Evolutionary conservation across 2,329 filamentous ascomycete species (phyloP).

Genomic region (Macrophomina tecta): DNA sequence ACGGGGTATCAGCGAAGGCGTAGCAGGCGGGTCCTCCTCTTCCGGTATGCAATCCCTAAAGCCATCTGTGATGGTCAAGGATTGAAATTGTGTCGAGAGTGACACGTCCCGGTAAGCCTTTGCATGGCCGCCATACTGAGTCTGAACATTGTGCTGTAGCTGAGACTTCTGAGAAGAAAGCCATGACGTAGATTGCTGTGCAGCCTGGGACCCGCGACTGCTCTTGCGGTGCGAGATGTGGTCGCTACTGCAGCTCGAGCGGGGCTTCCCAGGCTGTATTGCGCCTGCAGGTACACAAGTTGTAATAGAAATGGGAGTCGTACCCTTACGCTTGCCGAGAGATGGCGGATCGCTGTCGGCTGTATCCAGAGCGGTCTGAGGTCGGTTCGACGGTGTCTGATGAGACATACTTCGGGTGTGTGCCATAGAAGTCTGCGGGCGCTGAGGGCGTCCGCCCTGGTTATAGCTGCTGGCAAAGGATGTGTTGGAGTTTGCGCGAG

Average conservation of each 20-base stretch:
- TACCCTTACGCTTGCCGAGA: constrained; percentile 52
- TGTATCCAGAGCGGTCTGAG: constrained; percentile 50
- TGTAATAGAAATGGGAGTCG: constrained; percentile 49
- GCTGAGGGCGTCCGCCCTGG: constrained; percentile 56
- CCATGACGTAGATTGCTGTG: not conserved
- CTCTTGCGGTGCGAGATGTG: not conserved
- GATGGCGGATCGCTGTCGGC: constrained; percentile 44
- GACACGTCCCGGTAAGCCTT: constrained; percentile 24
- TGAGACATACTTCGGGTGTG: constrained; percentile 56
- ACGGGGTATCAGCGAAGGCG: constrained; percentile 26
- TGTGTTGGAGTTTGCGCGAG: constrained; percentile 39
- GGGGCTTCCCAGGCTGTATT: constrained; percentile 1
- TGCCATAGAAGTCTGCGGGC: constrained; percentile 60
- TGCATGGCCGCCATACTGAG: not conserved
- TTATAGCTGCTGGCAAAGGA: constrained; percentile 65
- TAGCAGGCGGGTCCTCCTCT: constrained; percentile 23
- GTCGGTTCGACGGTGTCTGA: constrained; percentile 42
- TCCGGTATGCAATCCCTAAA: constrained; percentile 21
- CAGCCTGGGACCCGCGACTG: not conserved
- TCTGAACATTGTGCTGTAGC: not conserved
- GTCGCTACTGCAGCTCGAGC: not conserved
- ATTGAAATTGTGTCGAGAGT: constrained; percentile 9
- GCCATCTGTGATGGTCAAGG: constrained; percentile 14
- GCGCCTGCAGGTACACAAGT: constrained; percentile 29
- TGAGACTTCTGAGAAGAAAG: constrained; percentile 2